Percentiles rank a stretch among this genome's conserved stretches.
These are phyloP conservation scores for Rugonectria rugulosa DNA, from an alignment of 2,329 filamentous ascomycete species.

Conservation along the genomic window DNA sequence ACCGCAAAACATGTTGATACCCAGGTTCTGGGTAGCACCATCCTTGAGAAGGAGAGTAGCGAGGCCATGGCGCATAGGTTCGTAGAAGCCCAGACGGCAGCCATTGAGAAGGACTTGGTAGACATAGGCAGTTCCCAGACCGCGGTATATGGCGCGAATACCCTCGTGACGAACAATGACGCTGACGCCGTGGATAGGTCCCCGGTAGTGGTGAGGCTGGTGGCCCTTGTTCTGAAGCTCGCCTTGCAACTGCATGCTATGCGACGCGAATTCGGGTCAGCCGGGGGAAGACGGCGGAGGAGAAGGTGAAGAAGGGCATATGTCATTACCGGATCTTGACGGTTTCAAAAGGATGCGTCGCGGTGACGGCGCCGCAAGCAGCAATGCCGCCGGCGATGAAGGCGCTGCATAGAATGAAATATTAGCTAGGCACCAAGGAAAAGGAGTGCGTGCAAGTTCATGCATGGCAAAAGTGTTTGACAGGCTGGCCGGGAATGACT, in stretches of 20 bases:
- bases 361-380: slow-evolving; percentile 95
- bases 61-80: slow-evolving; percentile 81
- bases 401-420: slow-evolving; percentile 59
- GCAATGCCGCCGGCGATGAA: slow-evolving; percentile 97
- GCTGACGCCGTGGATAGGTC: slow-evolving; percentile 87
- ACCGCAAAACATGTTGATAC: slow-evolving; percentile 92
- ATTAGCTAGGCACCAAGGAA: slow-evolving; percentile 16
- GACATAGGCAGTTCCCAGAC: slow-evolving; percentile 89
- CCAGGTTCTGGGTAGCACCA: slow-evolving; percentile 79
- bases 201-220: slow-evolving; percentile 87
- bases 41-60: slow-evolving; percentile 76
- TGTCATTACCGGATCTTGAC: slow-evolving; percentile 91
- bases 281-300: background rate
- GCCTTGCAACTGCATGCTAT: slow-evolving; percentile 91
- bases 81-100: slow-evolving; percentile 96
- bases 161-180: slow-evolving; percentile 95
- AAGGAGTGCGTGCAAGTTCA: background rate
- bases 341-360: slow-evolving; percentile 97
- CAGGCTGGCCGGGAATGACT: slow-evolving; percentile 6
- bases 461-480: background rate
- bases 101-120: slow-evolving; percentile 98
- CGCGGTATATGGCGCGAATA: slow-evolving; percentile 82
- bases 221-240: slow-evolving; percentile 88
- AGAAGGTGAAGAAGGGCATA: background rate
- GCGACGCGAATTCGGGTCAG: slow-evolving; percentile 11